Conservation (phyloP, 768 basidiomycete species). For the Dacryopinax spathularia region DNA sequence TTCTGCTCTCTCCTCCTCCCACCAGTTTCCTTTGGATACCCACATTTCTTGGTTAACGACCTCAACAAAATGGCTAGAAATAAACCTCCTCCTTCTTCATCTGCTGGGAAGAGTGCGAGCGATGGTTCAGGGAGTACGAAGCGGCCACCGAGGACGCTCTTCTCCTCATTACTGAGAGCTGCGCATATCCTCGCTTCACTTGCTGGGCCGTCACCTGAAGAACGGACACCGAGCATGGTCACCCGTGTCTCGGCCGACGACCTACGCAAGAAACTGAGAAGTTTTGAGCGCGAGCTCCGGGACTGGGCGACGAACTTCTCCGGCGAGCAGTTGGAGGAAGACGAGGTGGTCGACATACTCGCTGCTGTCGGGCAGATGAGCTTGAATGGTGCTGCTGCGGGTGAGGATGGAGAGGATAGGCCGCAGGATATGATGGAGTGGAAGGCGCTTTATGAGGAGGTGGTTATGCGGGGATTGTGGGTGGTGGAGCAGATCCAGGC, state of each 20-base stretch:
- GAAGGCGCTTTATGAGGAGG: not conserved
- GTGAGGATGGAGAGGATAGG: not conserved
- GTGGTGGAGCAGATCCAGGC: not conserved
- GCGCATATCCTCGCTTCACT: not conserved
- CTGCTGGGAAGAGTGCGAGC: no score
- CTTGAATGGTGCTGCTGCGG: not conserved
- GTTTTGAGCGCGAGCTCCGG: not conserved
- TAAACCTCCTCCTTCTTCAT: no score
- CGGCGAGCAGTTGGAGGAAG: not conserved
- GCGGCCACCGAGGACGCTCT: not conserved
- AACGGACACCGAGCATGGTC: no score
- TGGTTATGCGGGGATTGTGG: not conserved
- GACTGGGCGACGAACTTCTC: not conserved
- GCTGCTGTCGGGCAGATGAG: not conserved
- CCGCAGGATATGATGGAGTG: not conserved
- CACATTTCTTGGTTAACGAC: no score
- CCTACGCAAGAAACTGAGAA: not conserved
- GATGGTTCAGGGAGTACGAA: conserved; percentile 78
- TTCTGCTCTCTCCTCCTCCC: no score
- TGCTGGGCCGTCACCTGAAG: not conserved
- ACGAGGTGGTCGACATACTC: no score
- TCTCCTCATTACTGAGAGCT: not conserved
- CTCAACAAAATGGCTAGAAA: no score
- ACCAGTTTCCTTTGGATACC: no score
- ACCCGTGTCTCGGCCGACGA: not conserved